Percentiles rank a stretch among this genome's conserved stretches.
Conservation (phyloP, 2,329 filamentous ascomycete species). For the Neofusicoccum sp. region DNA sequence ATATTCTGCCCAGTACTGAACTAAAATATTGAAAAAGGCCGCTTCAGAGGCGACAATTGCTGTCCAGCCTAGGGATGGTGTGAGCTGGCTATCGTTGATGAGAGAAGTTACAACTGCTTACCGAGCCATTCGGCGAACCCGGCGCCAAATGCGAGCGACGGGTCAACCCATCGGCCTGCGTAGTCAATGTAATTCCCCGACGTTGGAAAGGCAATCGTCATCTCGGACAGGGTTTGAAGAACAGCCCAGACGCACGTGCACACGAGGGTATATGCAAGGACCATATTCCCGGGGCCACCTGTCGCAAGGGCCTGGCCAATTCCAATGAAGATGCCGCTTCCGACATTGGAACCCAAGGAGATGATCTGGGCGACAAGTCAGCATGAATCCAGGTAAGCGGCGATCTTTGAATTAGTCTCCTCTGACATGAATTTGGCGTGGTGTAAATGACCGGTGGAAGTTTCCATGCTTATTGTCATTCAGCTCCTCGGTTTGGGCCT, state of each 20-base stretch:
- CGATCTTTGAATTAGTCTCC: too few species aligned
- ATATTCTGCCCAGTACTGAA: constrained; percentile 5
- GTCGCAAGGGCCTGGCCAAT: constrained; percentile 27
- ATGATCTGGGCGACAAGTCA: too few species aligned
- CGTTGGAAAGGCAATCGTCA: constrained; percentile 38
- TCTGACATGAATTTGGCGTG: too few species aligned
- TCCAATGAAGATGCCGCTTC: constrained; percentile 33
- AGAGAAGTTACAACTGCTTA: too few species aligned
- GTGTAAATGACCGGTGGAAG: too few species aligned
- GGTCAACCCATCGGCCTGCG: constrained; percentile 39
- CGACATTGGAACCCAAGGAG: constrained; percentile 31
- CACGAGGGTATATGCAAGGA: constrained; percentile 32
- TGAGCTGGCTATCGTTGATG: not conserved
- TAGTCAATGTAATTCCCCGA: constrained; percentile 41
- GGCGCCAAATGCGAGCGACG: constrained; percentile 39
- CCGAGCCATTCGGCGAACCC: constrained; percentile 37
- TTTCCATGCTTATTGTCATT: too few species aligned
- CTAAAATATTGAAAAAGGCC: constrained; percentile 24
- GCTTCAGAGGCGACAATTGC: constrained; percentile 25
- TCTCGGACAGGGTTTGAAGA: constrained; percentile 34
- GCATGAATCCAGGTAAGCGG: too few species aligned
- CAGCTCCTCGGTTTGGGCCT: too few species aligned
- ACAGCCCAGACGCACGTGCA: constrained; percentile 33
- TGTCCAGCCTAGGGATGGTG: constrained; percentile 22
- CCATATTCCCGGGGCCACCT: constrained; percentile 25